Percentiles rank a stretch among this genome's conserved stretches.
Evolutionary conservation across 305 asterid genomes (phyloP).

Genomic region (Solanum aculeatissimum): DNA sequence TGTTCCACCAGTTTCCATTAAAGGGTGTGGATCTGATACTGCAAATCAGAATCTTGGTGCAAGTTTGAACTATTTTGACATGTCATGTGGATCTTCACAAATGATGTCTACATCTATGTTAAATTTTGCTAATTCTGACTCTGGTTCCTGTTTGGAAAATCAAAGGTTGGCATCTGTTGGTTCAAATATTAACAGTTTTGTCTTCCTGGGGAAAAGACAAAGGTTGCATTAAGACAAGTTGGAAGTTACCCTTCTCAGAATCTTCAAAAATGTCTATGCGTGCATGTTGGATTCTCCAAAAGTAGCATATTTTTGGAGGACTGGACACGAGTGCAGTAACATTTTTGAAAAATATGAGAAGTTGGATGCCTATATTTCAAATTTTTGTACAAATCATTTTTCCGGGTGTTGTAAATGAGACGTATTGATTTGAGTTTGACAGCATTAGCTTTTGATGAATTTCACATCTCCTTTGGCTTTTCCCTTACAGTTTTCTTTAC

Average conservation of each 20-base stretch:
- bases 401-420: slow-evolving; percentile 26
- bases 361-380: slow-evolving; percentile 4
- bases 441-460: background rate
- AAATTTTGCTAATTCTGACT: slow-evolving; percentile 11
- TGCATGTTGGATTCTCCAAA: background rate
- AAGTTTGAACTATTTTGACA: slow-evolving; percentile 13
- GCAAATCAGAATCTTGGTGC: slow-evolving; percentile 5
- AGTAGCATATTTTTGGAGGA: background rate
- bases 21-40: slow-evolving; percentile 19
- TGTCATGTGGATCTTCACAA: slow-evolving; percentile 37
- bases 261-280: background rate
- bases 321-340: background rate
- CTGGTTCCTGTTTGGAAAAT: slow-evolving; percentile 11
- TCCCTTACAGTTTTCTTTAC: background rate
- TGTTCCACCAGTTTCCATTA: slow-evolving; percentile 45
- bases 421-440: slow-evolving; percentile 1
- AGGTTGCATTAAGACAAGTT: background rate
- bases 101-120: slow-evolving; percentile 14
- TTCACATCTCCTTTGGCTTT: background rate
- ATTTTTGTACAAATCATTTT: slow-evolving; percentile 29
- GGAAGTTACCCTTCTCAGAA: background rate
- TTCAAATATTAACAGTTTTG: background rate
- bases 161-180: slow-evolving; percentile 16
- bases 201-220: slow-evolving; percentile 1
- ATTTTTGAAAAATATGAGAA: background rate